Percentiles rank a stretch among this genome's conserved stretches.
Conservation (phyloP, 805 yeast species). For the Barnettozyma sp. region DNA sequence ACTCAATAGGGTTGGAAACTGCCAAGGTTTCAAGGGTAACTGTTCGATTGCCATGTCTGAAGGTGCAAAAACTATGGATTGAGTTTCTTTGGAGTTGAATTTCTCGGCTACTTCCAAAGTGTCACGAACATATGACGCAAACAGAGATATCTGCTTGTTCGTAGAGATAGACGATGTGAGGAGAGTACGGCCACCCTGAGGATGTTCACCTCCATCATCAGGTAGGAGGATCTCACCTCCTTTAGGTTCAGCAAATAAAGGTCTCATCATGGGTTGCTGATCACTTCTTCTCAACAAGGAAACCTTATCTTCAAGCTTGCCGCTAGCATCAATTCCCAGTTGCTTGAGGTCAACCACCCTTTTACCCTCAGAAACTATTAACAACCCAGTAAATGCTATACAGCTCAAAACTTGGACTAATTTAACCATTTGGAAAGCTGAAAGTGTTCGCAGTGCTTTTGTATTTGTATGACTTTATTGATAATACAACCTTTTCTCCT, state of each 20-base stretch:
- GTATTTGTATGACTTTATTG: too few species aligned
- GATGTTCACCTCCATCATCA: slow-evolving; percentile 27
- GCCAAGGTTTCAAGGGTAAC: slow-evolving; percentile 67
- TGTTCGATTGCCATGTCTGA: slow-evolving; percentile 51
- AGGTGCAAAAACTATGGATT: slow-evolving; percentile 63
- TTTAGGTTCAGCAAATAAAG: slow-evolving; percentile 18
- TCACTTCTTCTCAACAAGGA: not conserved
- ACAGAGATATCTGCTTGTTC: slow-evolving; percentile 44
- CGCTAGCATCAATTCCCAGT: slow-evolving; percentile 1
- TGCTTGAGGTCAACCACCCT: slow-evolving; percentile 1
- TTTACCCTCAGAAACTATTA: not conserved
- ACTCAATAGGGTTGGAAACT: slow-evolving; percentile 52
- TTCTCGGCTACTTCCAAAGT: slow-evolving; percentile 40
- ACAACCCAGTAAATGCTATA: not conserved
- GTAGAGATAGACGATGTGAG: slow-evolving; percentile 28
- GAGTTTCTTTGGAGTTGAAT: slow-evolving; percentile 38
- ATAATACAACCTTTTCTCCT: too few species aligned
- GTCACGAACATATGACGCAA: slow-evolving; percentile 67
- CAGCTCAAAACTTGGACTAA: not conserved
- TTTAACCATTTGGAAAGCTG: too few species aligned
- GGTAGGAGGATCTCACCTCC: slow-evolving; percentile 14
- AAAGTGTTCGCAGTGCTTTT: too few species aligned
- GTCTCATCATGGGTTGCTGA: slow-evolving; percentile 6
- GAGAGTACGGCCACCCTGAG: slow-evolving; percentile 23
- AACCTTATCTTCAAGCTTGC: too few species aligned